Base-by-base conservation (phyloP, 768 basidiomycete genomes). In the Lactarius akahatsu region DNA sequence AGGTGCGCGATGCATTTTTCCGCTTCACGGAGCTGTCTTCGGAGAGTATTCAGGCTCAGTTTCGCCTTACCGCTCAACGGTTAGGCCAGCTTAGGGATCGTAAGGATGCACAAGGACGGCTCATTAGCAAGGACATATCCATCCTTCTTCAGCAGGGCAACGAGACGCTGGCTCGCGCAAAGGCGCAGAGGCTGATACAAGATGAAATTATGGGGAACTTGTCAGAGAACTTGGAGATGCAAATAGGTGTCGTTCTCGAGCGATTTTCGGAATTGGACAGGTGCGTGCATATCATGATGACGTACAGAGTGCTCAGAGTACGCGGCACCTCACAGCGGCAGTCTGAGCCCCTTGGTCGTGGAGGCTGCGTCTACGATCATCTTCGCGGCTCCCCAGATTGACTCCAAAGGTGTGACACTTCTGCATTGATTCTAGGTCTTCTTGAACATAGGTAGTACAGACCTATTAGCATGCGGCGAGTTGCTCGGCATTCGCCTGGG, bases 331-430 rank as follows among this genome's bases (percentile, higher is more conserved):
- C 32, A 16, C 65, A 84, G 83, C 62, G 71, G 72, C 28, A 65
- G 74, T n/a, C 79, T 80, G 50, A 86, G 83, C 57, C 84, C 85
- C 3, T 72, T 76, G 40, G 73, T 88, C 13, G 73, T 83, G n/a
- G 89, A 91, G 74, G 89, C 90, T 26, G 83, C 84, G 20, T 86
- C 88, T 15, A 89, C 82, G 63, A 81, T 91, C 66, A 85, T 92
- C 61, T 85, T 81, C 69, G 83, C 87, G 7, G 82, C 85, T 1
- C 82, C 84, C 28, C 80, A 81, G 54, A 74, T 81, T 3, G 84
- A 85, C 32, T 85, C 80, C 9, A 85, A 81, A 82, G 90, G 90
- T 89, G 30, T 20, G 69, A 18, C 8, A 40, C 34, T 60, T 54
- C 30, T 23, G 45, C 16, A 6, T 30, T 45, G 28, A 59, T 32